Evolutionary conservation across 140 eudicot genomes (phyloP).

Genomic region (Anethum foeniculum): DNA sequence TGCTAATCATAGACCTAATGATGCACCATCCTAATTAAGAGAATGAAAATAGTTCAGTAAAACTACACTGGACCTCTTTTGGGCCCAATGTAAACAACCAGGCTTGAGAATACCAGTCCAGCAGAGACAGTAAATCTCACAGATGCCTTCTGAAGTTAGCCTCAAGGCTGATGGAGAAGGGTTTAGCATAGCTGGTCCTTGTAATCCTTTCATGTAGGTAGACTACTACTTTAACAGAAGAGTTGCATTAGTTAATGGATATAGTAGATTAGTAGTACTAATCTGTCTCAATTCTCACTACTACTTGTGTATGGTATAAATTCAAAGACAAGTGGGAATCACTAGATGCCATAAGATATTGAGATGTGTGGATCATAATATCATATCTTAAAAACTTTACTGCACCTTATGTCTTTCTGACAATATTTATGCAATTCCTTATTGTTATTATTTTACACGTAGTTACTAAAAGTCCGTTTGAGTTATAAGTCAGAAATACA

Average conservation of each 20-base stretch:
- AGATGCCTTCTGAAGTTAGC: not conserved
- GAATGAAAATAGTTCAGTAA: not conserved
- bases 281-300: not conserved
- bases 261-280: not conserved
- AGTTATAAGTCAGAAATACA: too few relatives aligned
- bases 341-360: conserved; percentile 8
- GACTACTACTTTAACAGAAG: not conserved
- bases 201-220: not conserved
- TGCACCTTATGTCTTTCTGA: not conserved
- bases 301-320: not conserved
- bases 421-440: not conserved
- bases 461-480: not conserved
- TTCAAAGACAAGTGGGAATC: not conserved
- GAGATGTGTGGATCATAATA: not conserved
- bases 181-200: not conserved
- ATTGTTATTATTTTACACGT: not conserved
- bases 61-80: not conserved
- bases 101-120: not conserved
- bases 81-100: not conserved
- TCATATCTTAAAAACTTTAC: not conserved
- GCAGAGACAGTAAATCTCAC: not conserved
- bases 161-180: not conserved
- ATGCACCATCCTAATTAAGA: not conserved
- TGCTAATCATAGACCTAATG: not conserved
- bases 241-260: not conserved